Evolutionary conservation across 202 grass and related monocot species (phyloP).

Genomic region (Schoenoplectus triqueter): DNA sequence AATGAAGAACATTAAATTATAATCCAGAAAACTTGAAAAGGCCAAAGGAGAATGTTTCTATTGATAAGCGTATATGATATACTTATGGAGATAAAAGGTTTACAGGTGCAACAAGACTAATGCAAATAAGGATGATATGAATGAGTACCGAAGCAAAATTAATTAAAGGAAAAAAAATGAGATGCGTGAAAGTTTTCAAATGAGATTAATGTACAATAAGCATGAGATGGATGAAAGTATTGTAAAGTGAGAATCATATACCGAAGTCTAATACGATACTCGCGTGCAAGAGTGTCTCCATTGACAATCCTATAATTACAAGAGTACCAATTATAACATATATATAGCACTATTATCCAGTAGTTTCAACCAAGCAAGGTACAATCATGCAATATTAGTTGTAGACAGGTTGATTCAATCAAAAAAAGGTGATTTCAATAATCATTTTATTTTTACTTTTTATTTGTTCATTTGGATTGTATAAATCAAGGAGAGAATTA

Average conservation of each 20-base stretch:
- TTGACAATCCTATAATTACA: conserved; percentile 31
- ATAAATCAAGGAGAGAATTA: not conserved
- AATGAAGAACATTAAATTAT: not conserved
- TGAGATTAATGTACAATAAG: not conserved
- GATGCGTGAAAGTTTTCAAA: not conserved
- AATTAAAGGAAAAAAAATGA: not conserved
- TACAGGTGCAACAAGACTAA: not conserved
- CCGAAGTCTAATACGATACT: conserved; percentile 73
- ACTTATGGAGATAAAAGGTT: not conserved
- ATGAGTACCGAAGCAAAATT: not conserved
- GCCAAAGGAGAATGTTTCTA: not conserved
- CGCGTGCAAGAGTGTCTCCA: conserved; percentile 50
- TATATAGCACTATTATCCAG: conserved; percentile 3
- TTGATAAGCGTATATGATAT: not conserved
- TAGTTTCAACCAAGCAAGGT: not conserved
- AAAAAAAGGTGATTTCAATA: not conserved
- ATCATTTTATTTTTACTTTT: not conserved
- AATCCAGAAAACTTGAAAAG: not conserved
- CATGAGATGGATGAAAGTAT: not conserved
- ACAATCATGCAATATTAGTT: not conserved
- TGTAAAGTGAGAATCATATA: conserved; percentile 34
- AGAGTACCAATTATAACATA: not conserved
- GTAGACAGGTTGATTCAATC: not conserved
- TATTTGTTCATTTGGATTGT: not conserved
- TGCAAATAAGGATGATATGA: not conserved